Base-by-base conservation (phyloP, 495 filamentous ascomycete genomes). In the Penicillium mononematosum region DNA sequence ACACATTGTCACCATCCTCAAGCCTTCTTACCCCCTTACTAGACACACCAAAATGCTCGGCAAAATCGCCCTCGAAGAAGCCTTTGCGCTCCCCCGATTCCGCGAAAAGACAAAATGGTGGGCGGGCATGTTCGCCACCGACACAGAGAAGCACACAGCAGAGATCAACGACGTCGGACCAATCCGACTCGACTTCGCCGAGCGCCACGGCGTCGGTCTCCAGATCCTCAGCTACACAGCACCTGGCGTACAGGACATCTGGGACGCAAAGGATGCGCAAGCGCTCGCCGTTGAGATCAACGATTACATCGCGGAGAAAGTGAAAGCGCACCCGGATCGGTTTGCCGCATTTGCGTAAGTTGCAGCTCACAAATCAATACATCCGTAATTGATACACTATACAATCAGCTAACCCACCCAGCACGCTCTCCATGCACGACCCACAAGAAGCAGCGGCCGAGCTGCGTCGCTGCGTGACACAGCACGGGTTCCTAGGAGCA, bases 131-230 rank as follows among this genome's bases (percentile, higher is more conserved):
- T 78, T 76, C 65, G 65, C 74, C n/a, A 75, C 74, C 17, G 73
- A 76, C 51, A 62, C 69, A 8, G 75, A 76, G 7, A 73, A 72
- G 41, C 72, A 78, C 55, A 65, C 66, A 39, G 63, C 67, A 34
- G 67, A 78, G 56, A 78, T 81, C 68, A 75, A 60, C 38, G 76
- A 80, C 62, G 81, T 86, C 58, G 77, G 78, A 58, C 61, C 69
- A 14, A 65, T 75, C 25, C 81, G 83, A 5, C 67, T 85, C 5
- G 64, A 78, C 20, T 67, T 78, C 36, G 82, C 80, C 69, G 79
- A 84, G 61, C 79, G 76, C 56, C 68, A 85, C 59, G 84, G 83
- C 32, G 80, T 88, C 20, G 84, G 81, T 48, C 81, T 83, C 64
- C 83, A 80, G 59, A 80, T 86, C 31, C 74, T 85, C 6, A 83